phyloP scores from a whole-genome alignment of 2,329 filamentous ascomycete species.

The Ophiocordyceps robertsii region DNA sequence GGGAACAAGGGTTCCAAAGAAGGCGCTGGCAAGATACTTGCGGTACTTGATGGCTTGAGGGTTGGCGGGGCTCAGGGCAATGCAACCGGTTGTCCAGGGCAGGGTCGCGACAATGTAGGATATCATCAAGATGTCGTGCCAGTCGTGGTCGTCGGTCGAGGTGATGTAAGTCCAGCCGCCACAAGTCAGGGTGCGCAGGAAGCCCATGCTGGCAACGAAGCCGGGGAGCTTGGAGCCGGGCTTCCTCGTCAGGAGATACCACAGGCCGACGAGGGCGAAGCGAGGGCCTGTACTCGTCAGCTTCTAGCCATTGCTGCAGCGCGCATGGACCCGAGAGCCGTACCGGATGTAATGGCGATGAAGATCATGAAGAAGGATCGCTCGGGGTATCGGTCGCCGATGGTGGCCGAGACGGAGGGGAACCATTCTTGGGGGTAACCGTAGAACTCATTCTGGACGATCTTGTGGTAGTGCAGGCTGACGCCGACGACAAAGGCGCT shows the following conservation, averaged over 20 bases:
- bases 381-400: constrained; percentile 94
- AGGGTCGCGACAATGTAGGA: constrained; percentile 89
- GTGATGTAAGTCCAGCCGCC: constrained; percentile 98
- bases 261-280: constrained; percentile 80
- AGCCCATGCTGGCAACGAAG: constrained; percentile 63
- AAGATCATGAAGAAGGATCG: constrained; percentile 95
- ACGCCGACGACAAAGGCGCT: constrained; percentile 74
- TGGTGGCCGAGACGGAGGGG: constrained; percentile 88
- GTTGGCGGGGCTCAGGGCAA: constrained; percentile 78
- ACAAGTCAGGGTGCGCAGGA: constrained; percentile 85
- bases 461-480: constrained; percentile 85
- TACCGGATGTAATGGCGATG: constrained; percentile 88
- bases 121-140: constrained; percentile 99
- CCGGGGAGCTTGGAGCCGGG: constrained; percentile 66
- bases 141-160: constrained; percentile 94
- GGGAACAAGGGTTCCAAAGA: constrained; percentile 83
- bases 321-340: constrained; percentile 6
- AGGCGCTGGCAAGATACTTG: constrained; percentile 68
- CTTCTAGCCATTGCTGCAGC: neutral
- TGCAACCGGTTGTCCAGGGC: constrained; percentile 87
- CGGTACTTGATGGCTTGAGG: constrained; percentile 72
- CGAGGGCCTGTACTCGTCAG: constrained; percentile 53
- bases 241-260: constrained; percentile 76
- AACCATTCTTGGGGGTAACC: constrained; percentile 95
- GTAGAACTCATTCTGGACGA: constrained; percentile 93